Conservation (phyloP, 2,329 filamentous ascomycete genomes). For the Madurella fahalii region DNA sequence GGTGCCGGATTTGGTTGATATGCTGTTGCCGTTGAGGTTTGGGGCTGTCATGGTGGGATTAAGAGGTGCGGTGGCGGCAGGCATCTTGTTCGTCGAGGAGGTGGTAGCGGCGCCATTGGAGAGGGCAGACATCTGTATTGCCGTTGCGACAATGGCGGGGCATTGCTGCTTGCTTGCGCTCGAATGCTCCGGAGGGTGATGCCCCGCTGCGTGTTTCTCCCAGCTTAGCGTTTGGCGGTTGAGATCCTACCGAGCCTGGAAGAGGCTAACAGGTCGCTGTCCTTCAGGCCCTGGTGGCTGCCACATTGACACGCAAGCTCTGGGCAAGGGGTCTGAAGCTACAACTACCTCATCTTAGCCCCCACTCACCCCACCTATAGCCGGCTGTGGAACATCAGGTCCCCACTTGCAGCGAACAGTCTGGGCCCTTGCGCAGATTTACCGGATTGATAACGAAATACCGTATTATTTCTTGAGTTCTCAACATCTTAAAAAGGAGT, state of each 20-base stretch:
- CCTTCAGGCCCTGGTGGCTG: background rate
- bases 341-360: too few species aligned
- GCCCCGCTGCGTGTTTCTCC: background rate
- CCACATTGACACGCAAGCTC: too few species aligned
- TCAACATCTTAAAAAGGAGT: too few species aligned
- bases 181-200: background rate
- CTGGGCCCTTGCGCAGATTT: too few species aligned
- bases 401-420: too few species aligned
- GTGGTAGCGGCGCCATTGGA: slow-evolving; percentile 41
- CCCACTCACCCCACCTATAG: too few species aligned
- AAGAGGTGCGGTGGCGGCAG: slow-evolving; percentile 11
- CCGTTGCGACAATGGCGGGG: slow-evolving; percentile 29
- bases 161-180: slow-evolving; percentile 17
- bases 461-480: too few species aligned
- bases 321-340: too few species aligned
- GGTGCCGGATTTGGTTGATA: slow-evolving; percentile 14
- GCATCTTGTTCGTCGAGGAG: slow-evolving; percentile 31
- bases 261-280: background rate
- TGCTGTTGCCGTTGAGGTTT: slow-evolving; percentile 10
- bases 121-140: slow-evolving; percentile 45
- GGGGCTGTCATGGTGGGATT: slow-evolving; percentile 10
- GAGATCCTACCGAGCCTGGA: background rate
- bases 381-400: too few species aligned
- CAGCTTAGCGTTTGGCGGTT: background rate
- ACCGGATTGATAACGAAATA: too few species aligned